Percentiles rank a stretch among this genome's conserved stretches.
Evolutionary conservation across 225 moss, liverwort and hornwort species (phyloP).

Genomic region (Ulota crispa): DNA sequence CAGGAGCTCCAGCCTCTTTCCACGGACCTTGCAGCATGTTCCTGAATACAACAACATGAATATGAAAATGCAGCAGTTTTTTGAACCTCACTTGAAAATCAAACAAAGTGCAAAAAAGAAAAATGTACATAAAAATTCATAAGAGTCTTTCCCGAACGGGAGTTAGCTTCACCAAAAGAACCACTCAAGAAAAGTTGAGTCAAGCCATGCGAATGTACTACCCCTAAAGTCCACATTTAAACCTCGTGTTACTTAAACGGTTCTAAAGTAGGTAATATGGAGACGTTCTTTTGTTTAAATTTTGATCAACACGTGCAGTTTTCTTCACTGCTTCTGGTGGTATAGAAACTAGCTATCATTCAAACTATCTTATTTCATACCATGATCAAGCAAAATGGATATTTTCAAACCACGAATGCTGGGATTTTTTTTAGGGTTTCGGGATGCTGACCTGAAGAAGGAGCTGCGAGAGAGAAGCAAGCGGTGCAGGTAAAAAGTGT

Average conservation of each 20-base stretch:
- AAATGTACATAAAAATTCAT: not conserved
- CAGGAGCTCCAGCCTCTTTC: conserved; percentile 60
- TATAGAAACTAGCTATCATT: too few species aligned
- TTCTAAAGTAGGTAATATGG: too few species aligned
- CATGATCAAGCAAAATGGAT: not conserved
- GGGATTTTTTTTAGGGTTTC: too few species aligned
- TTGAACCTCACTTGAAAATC: not conserved
- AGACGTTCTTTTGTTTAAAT: too few species aligned
- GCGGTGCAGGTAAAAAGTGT: conserved; percentile 58
- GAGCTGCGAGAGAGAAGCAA: conserved; percentile 66
- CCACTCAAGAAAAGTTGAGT: not conserved
- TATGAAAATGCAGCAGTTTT: conserved; percentile 6
- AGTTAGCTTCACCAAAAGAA: not conserved
- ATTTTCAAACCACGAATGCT: too few species aligned
- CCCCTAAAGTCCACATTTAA: too few species aligned
- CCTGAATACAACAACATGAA: conserved; percentile 23
- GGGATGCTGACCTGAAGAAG: conserved; percentile 49
- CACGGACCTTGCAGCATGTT: conserved; percentile 60
- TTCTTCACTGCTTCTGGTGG: too few species aligned
- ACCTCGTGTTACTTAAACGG: too few species aligned
- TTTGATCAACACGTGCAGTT: too few species aligned
- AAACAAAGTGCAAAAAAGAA: not conserved
- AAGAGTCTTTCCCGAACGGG: not conserved
- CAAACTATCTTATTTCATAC: too few species aligned
- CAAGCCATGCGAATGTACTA: conserved; percentile 2